Base-by-base conservation (phyloP, 75 land plant species). In the Pseudotsuga menziesii region DNA sequence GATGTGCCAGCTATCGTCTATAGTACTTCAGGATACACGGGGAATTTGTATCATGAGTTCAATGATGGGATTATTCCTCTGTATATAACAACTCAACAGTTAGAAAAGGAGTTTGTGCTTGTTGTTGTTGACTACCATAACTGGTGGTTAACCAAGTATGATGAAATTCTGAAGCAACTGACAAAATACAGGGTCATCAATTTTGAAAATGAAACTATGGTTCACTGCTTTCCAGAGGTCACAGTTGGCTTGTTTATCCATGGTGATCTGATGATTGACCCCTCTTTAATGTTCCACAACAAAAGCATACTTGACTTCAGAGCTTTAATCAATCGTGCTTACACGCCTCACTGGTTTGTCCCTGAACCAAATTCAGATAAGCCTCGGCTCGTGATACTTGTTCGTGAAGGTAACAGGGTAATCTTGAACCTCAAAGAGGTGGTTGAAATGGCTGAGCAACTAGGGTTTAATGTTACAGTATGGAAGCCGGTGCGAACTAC, bases 11-110 rank as follows among this genome's bases (percentile, higher is more conserved):
- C 79, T 27, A 70, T 86, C 2, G 70, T 86, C 12, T 86, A 84
- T 79, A 80, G 77, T 56, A 84, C 88, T 20, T 79, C 79, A 15
- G 88, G 88, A 26, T 86, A 86, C 83, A 86, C 88, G 5, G 88
- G 88, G 22, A 86, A 86, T 36, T 29, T 77, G n/a, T 86, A 77
- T 73, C 88, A 86, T 55, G 88, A 86, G 76, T 84, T 86, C 61
- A 74, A 84, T 67, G 88, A 86, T 56, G 88, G 88, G 15, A 76
- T 86, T 13, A 80, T 86, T 64, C 88, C 88, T 5, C 80, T 86
- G 17, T 86, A 72, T 57, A 77, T 86, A 58, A 77, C 88, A 29
- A 81, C 82, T 12, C 88, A 80, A 26, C 88, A 84, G 58, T 79
- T 86, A 54, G 25, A 69, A 9, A 61, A 82, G 2, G 82, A 84